Base-by-base conservation (phyloP, 805 yeast genomes). In the Brettanomyces anomalus region DNA sequence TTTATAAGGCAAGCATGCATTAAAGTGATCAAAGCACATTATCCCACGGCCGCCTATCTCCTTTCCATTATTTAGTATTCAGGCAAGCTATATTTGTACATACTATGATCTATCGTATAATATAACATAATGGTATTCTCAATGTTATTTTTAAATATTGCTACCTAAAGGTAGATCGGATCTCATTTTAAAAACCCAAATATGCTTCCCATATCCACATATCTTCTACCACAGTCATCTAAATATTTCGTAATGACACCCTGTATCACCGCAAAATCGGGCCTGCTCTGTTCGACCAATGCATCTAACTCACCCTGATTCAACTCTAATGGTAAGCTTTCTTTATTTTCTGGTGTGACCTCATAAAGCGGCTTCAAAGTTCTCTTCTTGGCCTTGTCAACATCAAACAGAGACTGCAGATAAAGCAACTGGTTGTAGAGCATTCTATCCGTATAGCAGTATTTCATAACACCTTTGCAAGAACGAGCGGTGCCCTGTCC, bases 361-460 rank as follows among this genome's bases (percentile, higher is more conserved):
- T 45, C 69, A 41, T 71, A 67, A 15, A 81, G 58, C 0, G 85
- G 82, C 52, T 77, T 77, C 53, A 84, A 55, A 47, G 61, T 58
- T 37, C 67, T 66, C 42, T 61, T 67, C 62, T 80, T 84, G 40
- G 85, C 87, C 60, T 82, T 83, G 43, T 82, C 88, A 35, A 79
- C 78, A 59, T 89, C 93, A 61, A 90, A 93, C 24, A 93, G 58
- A 2, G 88, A 74, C 48, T 77, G 79, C 51, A 85, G 76, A 56
- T 86, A 90, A 36, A 85, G 68, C 50, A 93, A 66, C 63, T 93
- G 97, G 54, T 85, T 85, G 68, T 89, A 90, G 33, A 93, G 68
- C 41, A 78, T 81, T 56, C 81, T 82, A 59, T 86, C 96, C 20
- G 79, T 69, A 58, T 85, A 93, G 45, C 71, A 72, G 61, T 79